Base-by-base conservation (phyloP, 2,329 filamentous ascomycete genomes). In the Pseudogymnoascus sp. region DNA sequence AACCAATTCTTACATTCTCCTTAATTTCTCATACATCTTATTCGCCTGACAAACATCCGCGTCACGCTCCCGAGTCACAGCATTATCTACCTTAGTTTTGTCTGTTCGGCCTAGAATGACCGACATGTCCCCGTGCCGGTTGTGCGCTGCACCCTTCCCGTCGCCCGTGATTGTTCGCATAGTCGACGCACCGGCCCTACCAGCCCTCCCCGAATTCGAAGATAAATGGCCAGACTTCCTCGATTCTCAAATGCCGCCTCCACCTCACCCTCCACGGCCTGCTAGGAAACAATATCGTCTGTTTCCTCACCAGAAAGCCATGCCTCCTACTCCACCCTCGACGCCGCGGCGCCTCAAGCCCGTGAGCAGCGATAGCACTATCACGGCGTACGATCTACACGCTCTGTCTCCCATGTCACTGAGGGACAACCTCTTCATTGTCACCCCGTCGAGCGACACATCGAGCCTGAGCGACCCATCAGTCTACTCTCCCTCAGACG, bases 121-220 rank as follows among this genome's bases (percentile, higher is more conserved):
- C 44, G 44, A 51, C 27, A 51, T 51, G 44, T 31, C 44, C 44
- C 44, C 44, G 44, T 51, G 44, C 44, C 44, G 44, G 44, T 51
- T 51, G 44, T 51, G 44, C 44, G 44, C 27, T 12, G 44, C 44
- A 31, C 27, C 44, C 44, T 31, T 51, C 44, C 27, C 44, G 44
- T 27, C 44, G 44, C 44, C 44, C 44, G 44, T 51, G 44, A 51
- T 51, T 51, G 44, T 51, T 51, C 44, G 44, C 27, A 33, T 17
- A 51, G 44, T 51, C 44, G 44, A 33, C 27, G 44, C 44, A 51
- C 44, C 44, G n/a, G n/a, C 44, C 27, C 27, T 51, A 15, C 27
- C 44, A 31, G 44, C 44, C 13, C 44, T 51, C 27, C 44, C 44
- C 27, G 44, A 51, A 9, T 51, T 51, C 17, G 44, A 51, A 13